Percentiles rank a stretch among this genome's conserved stretches.
Conservation (phyloP, 78 protist genomes). For the Dictyostelium capitatum region DNA sequence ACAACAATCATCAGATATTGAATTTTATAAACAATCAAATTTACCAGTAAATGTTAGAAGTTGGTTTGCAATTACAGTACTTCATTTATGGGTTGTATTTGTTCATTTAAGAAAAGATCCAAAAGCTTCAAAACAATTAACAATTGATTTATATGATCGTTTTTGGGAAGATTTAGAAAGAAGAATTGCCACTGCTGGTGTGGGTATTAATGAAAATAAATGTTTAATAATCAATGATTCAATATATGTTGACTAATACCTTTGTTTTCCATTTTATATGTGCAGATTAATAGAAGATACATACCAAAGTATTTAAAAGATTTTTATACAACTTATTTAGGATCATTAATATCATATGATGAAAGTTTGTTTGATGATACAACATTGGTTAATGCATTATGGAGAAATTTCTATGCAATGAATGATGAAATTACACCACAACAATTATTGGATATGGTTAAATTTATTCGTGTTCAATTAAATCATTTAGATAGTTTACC, state of each 20-base stretch:
- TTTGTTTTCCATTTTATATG: background rate
- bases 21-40: conserved; percentile 42
- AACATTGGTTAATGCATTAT: conserved; percentile 41
- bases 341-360: conserved; percentile 54
- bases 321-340: conserved; percentile 65
- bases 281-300: conserved; percentile 52
- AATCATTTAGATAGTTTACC: conserved; percentile 58
- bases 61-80: conserved; percentile 52
- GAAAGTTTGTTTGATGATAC: conserved; percentile 72
- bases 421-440: background rate
- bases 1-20: conserved; percentile 27
- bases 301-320: conserved; percentile 60
- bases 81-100: conserved; percentile 63
- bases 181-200: conserved; percentile 69
- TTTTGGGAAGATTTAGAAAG: conserved; percentile 79
- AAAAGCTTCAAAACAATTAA: conserved; percentile 11
- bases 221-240: no score
- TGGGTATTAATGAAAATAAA: conserved; percentile 16
- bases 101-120: conserved; percentile 73
- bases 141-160: conserved; percentile 69
- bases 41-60: conserved; percentile 69
- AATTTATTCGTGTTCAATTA: conserved; percentile 41
- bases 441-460: conserved; percentile 27
- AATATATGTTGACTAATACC: background rate
- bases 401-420: conserved; percentile 77